phyloP scores from a whole-genome alignment of 179 eudicot species.

The Beta corolliflora region DNA sequence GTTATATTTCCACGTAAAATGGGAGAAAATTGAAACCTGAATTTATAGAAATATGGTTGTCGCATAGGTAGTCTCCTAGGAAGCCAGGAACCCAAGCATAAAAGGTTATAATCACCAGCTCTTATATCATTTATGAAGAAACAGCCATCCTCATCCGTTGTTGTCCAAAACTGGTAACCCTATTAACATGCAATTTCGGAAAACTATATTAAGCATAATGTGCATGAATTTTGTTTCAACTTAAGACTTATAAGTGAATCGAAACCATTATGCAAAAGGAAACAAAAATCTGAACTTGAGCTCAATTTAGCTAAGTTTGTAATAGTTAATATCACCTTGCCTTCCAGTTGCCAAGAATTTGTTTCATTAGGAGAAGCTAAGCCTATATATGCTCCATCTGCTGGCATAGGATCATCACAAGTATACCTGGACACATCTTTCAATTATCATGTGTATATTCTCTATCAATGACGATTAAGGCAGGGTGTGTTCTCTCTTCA shows the following conservation, averaged over 20 bases:
- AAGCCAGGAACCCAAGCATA: conserved; percentile 75
- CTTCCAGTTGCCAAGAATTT: conserved; percentile 58
- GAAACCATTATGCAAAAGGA: background rate
- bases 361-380: conserved; percentile 51
- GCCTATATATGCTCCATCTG: conserved; percentile 52
- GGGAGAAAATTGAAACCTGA: conserved; percentile 42
- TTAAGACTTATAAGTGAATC: background rate
- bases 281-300: background rate
- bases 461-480: too few species aligned
- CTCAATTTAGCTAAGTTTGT: background rate
- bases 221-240: background rate
- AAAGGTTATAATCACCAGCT: conserved; percentile 60
- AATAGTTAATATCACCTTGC: conserved; percentile 41
- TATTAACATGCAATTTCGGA: conserved; percentile 21
- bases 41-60: conserved; percentile 43
- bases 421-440: conserved; percentile 30
- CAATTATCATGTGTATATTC: background rate
- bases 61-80: conserved; percentile 65
- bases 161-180: conserved; percentile 87
- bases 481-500: too few species aligned
- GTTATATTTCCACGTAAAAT: background rate
- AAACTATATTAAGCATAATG: too few species aligned
- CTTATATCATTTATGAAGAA: conserved; percentile 48
- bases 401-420: conserved; percentile 31
- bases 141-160: conserved; percentile 57